A percentile compares a stretch with the other conserved stretches of the same genome.
These are phyloP conservation scores for Brassica nigra DNA, from an alignment of 345 rosid species.

Conservation along the genomic window DNA sequence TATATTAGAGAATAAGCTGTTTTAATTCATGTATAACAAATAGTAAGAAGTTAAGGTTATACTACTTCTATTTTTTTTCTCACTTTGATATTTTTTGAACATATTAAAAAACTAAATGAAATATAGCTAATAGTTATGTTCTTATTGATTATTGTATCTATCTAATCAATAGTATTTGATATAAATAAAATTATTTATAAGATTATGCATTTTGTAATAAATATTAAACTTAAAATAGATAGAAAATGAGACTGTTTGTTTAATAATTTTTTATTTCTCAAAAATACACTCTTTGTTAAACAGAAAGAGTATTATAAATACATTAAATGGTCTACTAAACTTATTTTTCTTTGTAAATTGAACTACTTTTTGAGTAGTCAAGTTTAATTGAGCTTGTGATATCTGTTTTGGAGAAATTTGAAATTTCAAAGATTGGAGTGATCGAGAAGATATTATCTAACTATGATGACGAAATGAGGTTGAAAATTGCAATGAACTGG, in stretches of 20 bases:
- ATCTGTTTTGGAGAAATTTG: slow-evolving; percentile 24
- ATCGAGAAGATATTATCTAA: slow-evolving; percentile 24
- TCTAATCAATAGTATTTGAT: no score
- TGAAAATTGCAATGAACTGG: slow-evolving; percentile 41
- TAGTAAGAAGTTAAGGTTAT: not conserved
- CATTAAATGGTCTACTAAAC: not conserved
- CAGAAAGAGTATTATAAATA: not conserved
- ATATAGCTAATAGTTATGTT: no score
- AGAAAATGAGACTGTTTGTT: no score
- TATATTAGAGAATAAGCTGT: not conserved
- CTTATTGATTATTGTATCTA: no score
- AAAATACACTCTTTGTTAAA: no score
- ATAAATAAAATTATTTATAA: no score
- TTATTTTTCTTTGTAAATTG: not conserved
- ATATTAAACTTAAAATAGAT: no score
- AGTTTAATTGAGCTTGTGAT: not conserved
- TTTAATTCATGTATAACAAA: not conserved
- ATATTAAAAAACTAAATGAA: no score
- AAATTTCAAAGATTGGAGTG: slow-evolving; percentile 37
- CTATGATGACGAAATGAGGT: slow-evolving; percentile 40
- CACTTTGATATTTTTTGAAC: no score
- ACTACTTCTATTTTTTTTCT: no score
- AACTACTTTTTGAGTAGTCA: not conserved
- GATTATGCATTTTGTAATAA: no score
- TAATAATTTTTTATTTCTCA: no score